A percentile compares a stretch with the other conserved stretches of the same genome.
Evolutionary conservation across 306 rosid species (phyloP).

Genomic region (Cucurbita ficifolia): DNA sequence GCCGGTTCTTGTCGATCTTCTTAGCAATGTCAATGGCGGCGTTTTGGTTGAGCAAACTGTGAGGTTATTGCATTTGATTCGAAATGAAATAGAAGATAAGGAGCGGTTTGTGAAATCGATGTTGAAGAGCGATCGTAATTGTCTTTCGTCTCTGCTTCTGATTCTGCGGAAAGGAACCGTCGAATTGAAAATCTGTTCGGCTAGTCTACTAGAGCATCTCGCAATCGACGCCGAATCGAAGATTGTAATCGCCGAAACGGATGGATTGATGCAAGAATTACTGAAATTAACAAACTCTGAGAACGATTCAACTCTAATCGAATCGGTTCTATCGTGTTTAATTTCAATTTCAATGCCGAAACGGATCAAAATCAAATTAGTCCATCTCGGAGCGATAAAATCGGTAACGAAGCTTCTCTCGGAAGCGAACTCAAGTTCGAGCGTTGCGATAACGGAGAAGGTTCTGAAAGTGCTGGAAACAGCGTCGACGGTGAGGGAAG

Average conservation of each 20-base stretch:
- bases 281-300: constrained; percentile 30
- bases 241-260: constrained; percentile 42
- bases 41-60: constrained; percentile 32
- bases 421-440: constrained; percentile 22
- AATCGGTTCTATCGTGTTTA: constrained; percentile 41
- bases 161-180: constrained; percentile 35
- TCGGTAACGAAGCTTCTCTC: constrained; percentile 24
- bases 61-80: constrained; percentile 27
- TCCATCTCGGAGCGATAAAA: constrained; percentile 40
- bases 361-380: constrained; percentile 30
- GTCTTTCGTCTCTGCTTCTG: constrained; percentile 36
- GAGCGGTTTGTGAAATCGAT: constrained; percentile 22
- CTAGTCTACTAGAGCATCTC: constrained; percentile 29
- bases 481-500: constrained; percentile 66
- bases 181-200: constrained; percentile 35
- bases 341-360: constrained; percentile 41
- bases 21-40: constrained; percentile 35
- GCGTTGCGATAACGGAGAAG: constrained; percentile 36
- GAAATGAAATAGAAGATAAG: constrained; percentile 18
- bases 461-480: constrained; percentile 53
- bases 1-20: constrained; percentile 30
- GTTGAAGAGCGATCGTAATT: constrained; percentile 21
- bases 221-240: constrained; percentile 49
- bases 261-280: constrained; percentile 35
- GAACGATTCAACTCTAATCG: constrained; percentile 33